A percentile compares a stretch with the other conserved stretches of the same genome.
Conservation (phyloP, 208 protist genomes). For the Acanthamoeba rhysodes region DNA sequence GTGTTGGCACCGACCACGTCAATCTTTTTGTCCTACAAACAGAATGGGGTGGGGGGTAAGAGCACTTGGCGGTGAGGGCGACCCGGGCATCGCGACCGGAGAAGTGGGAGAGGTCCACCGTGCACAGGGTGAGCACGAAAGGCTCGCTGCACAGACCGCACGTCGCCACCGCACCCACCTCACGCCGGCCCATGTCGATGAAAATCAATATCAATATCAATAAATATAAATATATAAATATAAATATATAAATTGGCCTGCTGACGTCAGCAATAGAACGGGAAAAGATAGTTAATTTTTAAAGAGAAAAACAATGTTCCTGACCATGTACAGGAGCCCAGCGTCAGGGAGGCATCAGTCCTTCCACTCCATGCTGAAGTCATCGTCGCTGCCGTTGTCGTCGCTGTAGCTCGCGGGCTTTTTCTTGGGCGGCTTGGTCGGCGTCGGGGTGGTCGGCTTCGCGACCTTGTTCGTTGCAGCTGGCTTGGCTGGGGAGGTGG, state of each 20-base stretch:
- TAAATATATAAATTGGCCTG: no score
- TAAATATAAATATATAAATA: no score
- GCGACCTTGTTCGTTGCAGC: background rate
- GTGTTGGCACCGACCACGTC: background rate
- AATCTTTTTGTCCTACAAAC: no score
- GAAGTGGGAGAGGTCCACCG: background rate
- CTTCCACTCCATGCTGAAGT: background rate
- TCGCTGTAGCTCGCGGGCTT: background rate
- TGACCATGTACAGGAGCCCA: no score
- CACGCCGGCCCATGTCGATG: background rate
- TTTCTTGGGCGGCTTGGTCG: background rate
- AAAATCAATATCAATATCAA: no score
- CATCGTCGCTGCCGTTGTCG: background rate
- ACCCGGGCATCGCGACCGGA: background rate
- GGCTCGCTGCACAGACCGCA: background rate
- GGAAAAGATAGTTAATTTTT: no score
- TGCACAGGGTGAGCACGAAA: background rate
- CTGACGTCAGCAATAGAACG: no score
- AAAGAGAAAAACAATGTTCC: no score
- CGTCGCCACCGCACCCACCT: background rate
- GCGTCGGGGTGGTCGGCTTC: no score
- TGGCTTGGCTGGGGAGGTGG: no score
- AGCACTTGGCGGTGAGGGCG: background rate
- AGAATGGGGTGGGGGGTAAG: background rate
- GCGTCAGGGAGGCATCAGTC: background rate